Conservation (phyloP, 2,329 filamentous ascomycete genomes). For the Ramularia endophylla region DNA sequence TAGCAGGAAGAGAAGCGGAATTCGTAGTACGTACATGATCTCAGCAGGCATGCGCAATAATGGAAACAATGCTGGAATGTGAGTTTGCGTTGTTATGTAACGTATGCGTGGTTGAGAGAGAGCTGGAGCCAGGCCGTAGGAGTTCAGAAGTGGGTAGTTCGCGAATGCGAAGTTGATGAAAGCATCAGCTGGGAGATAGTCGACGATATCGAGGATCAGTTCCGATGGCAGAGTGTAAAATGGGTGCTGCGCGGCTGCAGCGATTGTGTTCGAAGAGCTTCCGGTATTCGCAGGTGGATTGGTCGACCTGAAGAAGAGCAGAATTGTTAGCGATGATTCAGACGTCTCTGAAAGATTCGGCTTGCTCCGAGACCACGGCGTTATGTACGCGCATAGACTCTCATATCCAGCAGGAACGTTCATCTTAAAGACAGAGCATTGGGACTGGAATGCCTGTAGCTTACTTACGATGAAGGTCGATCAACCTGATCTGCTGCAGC, state of each 20-base stretch:
- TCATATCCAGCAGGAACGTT: too few species aligned
- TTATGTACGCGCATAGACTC: too few species aligned
- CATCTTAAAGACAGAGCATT: too few species aligned
- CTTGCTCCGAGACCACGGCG: too few species aligned
- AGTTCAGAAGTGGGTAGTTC: slow-evolving; percentile 39
- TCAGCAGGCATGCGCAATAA: slow-evolving; percentile 35
- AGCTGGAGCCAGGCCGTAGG: slow-evolving; percentile 32
- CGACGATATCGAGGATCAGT: slow-evolving; percentile 41
- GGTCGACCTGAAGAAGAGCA: too few species aligned
- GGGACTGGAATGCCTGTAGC: too few species aligned
- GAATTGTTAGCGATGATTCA: too few species aligned
- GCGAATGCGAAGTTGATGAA: slow-evolving; percentile 44
- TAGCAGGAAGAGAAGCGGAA: slow-evolving; percentile 14
- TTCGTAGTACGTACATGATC: slow-evolving; percentile 26
- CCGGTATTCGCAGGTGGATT: too few species aligned
- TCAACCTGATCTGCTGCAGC: too few species aligned
- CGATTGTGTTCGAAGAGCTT: slow-evolving; percentile 3
- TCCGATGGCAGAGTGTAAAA: slow-evolving; percentile 42
- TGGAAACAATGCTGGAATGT: slow-evolving; percentile 25
- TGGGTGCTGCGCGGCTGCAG: slow-evolving; percentile 21
- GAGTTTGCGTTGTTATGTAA: slow-evolving; percentile 27
- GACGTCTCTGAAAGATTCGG: too few species aligned
- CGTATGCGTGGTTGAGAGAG: slow-evolving; percentile 26
- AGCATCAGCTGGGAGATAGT: slow-evolving; percentile 34
- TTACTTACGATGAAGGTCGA: too few species aligned